phyloP scores from a whole-genome alignment of 2,329 filamentous ascomycete genomes.

The Colletotrichum graminicola region DNA sequence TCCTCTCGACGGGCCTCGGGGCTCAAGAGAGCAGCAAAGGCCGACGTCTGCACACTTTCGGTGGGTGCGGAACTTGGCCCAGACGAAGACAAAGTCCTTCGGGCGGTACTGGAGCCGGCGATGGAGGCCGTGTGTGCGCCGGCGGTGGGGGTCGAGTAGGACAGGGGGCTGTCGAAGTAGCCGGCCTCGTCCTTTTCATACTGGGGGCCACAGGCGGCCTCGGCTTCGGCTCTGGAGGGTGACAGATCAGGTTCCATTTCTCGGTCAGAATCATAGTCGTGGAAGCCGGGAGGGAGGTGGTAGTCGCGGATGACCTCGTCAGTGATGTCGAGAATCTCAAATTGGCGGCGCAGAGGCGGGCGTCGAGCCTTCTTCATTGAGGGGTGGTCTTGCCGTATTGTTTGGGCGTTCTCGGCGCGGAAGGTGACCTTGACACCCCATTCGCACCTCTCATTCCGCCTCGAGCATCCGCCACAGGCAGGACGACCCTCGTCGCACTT shows the following conservation, averaged over 20 bases:
- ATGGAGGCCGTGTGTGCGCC: slow-evolving; percentile 19
- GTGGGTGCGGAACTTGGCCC: slow-evolving; percentile 17
- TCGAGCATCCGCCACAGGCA: slow-evolving; percentile 51
- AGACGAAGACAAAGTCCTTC: slow-evolving; percentile 21
- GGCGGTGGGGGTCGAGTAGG: slow-evolving; percentile 33
- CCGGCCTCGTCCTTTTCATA: slow-evolving; percentile 17
- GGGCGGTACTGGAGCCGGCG: slow-evolving; percentile 17
- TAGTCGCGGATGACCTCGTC: slow-evolving; percentile 54
- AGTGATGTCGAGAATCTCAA: slow-evolving; percentile 54
- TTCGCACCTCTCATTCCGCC: slow-evolving; percentile 50
- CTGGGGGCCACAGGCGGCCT: not conserved
- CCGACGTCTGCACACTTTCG: slow-evolving; percentile 5
- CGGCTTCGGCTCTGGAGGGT: not conserved
- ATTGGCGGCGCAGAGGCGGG: slow-evolving; percentile 45
- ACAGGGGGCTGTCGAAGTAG: slow-evolving; percentile 28
- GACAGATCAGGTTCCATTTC: slow-evolving; percentile 21
- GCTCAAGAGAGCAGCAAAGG: slow-evolving; percentile 13
- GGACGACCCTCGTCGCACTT: slow-evolving; percentile 55
- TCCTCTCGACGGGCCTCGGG: slow-evolving; percentile 26
- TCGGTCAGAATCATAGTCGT: slow-evolving; percentile 34
- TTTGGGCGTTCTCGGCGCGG: slow-evolving; percentile 52
- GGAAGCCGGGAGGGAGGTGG: slow-evolving; percentile 44
- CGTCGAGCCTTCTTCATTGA: slow-evolving; percentile 50
- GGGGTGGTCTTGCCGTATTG: slow-evolving; percentile 50
- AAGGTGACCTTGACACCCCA: slow-evolving; percentile 56